phyloP scores from a whole-genome alignment of 805 yeast genomes.

The Millerozyma miso region DNA sequence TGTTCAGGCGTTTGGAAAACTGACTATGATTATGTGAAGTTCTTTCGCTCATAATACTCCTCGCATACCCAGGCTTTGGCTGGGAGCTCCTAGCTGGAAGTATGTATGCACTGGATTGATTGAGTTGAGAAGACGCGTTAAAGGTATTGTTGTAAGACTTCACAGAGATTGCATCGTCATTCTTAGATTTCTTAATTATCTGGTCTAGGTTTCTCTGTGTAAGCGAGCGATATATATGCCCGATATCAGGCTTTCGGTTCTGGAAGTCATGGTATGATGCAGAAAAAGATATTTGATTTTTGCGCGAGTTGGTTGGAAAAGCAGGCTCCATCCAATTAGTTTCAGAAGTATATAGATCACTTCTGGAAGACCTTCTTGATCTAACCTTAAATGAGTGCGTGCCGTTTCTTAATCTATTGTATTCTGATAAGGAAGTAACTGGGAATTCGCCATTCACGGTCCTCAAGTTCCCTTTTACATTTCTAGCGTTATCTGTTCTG shows the following conservation, averaged over 20 bases:
- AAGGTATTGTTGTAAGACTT: background rate
- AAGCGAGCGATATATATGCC: constrained; percentile 32
- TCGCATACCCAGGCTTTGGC: background rate
- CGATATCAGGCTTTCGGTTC: constrained; percentile 18
- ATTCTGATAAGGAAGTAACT: constrained; percentile 32
- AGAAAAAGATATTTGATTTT: constrained; percentile 12
- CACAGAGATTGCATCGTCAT: background rate
- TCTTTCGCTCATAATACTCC: background rate
- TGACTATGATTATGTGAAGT: background rate
- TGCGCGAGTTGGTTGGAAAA: background rate
- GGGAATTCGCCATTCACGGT: constrained; percentile 22
- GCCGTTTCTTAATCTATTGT: constrained; percentile 22
- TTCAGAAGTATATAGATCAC: constrained; percentile 41
- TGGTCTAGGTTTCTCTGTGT: constrained; percentile 29
- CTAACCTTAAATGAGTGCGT: constrained; percentile 8
- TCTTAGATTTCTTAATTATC: background rate
- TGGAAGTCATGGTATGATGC: constrained; percentile 22
- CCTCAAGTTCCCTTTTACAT: background rate
- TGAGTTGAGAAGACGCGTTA: background rate
- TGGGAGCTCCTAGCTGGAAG: background rate
- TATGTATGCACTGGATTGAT: background rate
- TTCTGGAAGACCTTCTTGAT: constrained; percentile 35
- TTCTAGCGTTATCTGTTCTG: constrained; percentile 4
- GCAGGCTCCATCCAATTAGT: constrained; percentile 53
- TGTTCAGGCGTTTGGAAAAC: background rate